Conservation (phyloP, 2,329 filamentous ascomycete species). For the Clonostachys byssicola region DNA sequence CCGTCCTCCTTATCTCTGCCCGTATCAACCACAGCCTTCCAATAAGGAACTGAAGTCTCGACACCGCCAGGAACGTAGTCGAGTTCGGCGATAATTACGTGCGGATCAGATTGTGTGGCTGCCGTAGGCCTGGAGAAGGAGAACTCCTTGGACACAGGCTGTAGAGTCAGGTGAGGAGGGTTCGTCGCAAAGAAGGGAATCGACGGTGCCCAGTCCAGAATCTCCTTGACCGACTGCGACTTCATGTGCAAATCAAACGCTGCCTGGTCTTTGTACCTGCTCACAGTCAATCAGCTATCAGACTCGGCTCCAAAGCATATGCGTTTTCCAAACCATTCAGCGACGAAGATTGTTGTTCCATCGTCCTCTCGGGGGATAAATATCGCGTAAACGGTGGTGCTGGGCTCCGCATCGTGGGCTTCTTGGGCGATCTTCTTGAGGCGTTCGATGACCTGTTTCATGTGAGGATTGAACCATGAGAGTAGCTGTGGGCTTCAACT, state of each 20-base stretch:
- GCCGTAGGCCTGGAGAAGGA: neutral
- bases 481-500: no score
- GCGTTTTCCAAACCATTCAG: slow-evolving; percentile 13
- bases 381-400: slow-evolving; percentile 14
- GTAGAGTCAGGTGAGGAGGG: no score
- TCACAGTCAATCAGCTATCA: neutral
- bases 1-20: slow-evolving; percentile 11
- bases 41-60: slow-evolving; percentile 14
- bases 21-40: slow-evolving; percentile 15
- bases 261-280: slow-evolving; percentile 15
- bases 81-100: slow-evolving; percentile 16
- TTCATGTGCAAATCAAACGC: slow-evolving; percentile 16
- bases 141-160: no score
- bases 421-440: slow-evolving; percentile 5
- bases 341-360: slow-evolving; percentile 13
- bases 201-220: slow-evolving; percentile 8
- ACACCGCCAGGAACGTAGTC: slow-evolving; percentile 14
- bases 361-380: slow-evolving; percentile 16
- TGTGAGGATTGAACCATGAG: no score
- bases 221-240: slow-evolving; percentile 7
- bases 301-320: neutral
- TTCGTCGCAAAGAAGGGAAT: no score
- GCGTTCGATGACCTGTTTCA: slow-evolving; percentile 7
- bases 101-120: slow-evolving; percentile 9
- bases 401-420: slow-evolving; percentile 10